Percentiles rank a stretch among this genome's conserved stretches.
phyloP scores from a whole-genome alignment of 768 basidiomycete genomes.

The Calvatia gigantea region DNA sequence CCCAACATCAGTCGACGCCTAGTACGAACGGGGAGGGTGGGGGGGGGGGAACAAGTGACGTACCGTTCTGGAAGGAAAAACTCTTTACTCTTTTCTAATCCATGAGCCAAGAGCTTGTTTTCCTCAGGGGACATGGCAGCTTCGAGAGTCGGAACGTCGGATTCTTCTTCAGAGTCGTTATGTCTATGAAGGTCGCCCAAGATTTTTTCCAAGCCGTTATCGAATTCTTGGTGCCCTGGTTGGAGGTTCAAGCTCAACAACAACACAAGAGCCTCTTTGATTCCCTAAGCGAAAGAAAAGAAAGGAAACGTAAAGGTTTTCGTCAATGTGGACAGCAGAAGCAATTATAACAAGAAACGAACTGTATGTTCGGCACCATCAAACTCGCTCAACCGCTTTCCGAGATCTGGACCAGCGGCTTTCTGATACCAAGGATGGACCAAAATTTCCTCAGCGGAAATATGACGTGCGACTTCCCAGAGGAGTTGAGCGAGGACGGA shows the following conservation, averaged over 20 bases:
- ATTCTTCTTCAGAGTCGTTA: conserved; percentile 1
- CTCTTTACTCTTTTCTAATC: neutral
- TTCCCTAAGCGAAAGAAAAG: neutral
- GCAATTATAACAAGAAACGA: too few species aligned
- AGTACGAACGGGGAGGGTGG: neutral
- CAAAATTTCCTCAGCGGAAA: conserved; percentile 3
- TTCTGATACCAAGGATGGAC: conserved; percentile 7
- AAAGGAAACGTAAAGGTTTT: neutral
- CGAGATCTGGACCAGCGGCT: neutral
- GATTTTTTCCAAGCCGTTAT: conserved; percentile 3
- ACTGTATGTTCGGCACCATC: neutral
- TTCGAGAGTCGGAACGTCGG: conserved; percentile 3
- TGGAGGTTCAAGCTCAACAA: neutral
- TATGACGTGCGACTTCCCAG: conserved; percentile 8
- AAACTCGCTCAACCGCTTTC: neutral
- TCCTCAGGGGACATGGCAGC: neutral
- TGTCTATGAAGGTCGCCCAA: conserved; percentile 1
- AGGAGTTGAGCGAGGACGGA: neutral
- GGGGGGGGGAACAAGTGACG: neutral
- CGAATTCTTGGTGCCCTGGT: neutral
- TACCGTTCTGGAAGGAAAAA: conserved; percentile 5
- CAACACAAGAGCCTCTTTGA: neutral
- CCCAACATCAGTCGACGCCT: neutral
- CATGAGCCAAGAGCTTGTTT: neutral
- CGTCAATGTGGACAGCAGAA: too few species aligned